Evolutionary conservation across 805 yeast genomes (phyloP), one percentile per base, ranked within the genome.

Genomic region (Yamadazyma kitorensis): DNA sequence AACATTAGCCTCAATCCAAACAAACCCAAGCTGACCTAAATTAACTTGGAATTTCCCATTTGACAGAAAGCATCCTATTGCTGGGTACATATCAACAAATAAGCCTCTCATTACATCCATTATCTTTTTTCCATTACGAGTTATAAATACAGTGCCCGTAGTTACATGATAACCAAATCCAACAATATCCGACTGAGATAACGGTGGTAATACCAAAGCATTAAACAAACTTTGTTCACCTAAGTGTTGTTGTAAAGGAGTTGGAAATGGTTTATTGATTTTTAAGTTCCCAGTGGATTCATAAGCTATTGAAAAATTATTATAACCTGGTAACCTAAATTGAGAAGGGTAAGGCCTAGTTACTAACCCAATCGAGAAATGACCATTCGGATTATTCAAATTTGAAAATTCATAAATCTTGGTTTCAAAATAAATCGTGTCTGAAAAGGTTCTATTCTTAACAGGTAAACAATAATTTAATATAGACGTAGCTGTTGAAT

Each of bases 281-380:
- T 86, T 68, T 36, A 82, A 59, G 39, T 79, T 74, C 2, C 94
- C 95, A 4, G 78, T 75, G 2, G 85, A 74, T 53, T 84, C 91
- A 51, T 84, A 78, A 3, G 83, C 83, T 31, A 85, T 68, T 0
- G 88, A 80, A 49, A 80, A 82, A 31, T 74, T 74, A 39, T 76
- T 71, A 54, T 78, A 73, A 1, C 95, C 95, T 0, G 95, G 95
- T 10, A 81, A 64, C 44, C 86, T 67, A 55, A 82, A 85, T 3
- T 49, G 26, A 39, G 73, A 68, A 2, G 95, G 93, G 48, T 82
- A 82, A 2, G 93, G 91, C 43, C 72, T 75, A 0, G 91, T 78
- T 7, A 76, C 73, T 17, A 84, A 61, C 0, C 94, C 93, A 29
- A 84, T 67, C 19, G 82, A 70, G 37, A 83, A 69, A 22, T 72